These are phyloP conservation scores for Patellifolia procumbens DNA, from an alignment of 179 eudicot genomes.

Conservation along the genomic window DNA sequence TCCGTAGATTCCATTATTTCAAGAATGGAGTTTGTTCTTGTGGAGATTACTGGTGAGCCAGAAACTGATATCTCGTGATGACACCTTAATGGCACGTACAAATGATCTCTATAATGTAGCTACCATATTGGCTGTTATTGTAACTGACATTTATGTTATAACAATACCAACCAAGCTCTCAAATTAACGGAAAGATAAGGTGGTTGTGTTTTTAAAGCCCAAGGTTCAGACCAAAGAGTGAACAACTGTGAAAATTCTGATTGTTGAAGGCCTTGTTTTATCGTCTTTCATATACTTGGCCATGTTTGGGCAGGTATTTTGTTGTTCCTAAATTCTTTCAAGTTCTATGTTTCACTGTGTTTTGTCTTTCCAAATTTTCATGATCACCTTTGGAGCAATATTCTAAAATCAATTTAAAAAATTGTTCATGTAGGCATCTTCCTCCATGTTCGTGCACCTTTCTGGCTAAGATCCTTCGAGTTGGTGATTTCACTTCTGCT, in stretches of 20 bases:
- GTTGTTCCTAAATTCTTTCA: conserved; percentile 7
- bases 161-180: neutral
- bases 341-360: neutral
- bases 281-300: conserved; percentile 2
- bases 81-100: conserved; percentile 8
- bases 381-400: neutral
- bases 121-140: neutral
- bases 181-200: neutral
- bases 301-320: conserved; percentile 15
- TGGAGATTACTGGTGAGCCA: conserved; percentile 45
- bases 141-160: neutral
- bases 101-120: neutral
- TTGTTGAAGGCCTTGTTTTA: neutral
- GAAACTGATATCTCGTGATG: neutral
- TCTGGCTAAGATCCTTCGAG: neutral
- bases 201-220: neutral
- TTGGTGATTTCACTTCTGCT: neutral
- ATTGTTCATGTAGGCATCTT: neutral
- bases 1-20: conserved; percentile 43
- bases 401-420: neutral
- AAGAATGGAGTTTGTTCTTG: conserved; percentile 43
- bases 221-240: neutral
- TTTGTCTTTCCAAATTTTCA: neutral
- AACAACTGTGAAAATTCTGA: neutral
- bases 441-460: neutral